Percentiles rank a stretch among this genome's conserved stretches.
phyloP scores from a whole-genome alignment of 2,329 filamentous ascomycete genomes.

The Trichophyton mentagrophytes region DNA sequence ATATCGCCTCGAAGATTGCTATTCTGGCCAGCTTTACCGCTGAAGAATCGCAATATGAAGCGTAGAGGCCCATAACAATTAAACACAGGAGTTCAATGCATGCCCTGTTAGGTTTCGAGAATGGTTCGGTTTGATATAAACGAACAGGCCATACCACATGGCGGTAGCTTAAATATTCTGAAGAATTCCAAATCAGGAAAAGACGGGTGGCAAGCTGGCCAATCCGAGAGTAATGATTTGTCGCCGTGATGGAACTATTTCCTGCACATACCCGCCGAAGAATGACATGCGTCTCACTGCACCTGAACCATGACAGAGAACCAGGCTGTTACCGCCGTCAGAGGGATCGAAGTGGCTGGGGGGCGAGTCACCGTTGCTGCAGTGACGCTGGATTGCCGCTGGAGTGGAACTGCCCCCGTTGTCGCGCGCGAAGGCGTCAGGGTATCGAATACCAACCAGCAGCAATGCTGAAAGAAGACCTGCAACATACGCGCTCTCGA shows the following conservation, averaged over 20 bases:
- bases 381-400: constrained; percentile 3
- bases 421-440: constrained; percentile 2
- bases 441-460: neutral
- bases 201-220: neutral
- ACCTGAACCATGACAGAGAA: neutral
- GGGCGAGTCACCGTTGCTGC: neutral
- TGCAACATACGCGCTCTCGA: constrained; percentile 1
- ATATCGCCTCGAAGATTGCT: neutral
- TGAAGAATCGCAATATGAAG: neutral
- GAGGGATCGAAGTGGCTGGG: neutral
- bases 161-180: constrained; percentile 1
- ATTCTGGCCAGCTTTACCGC: neutral
- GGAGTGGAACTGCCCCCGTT: neutral
- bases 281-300: neutral
- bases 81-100: constrained; percentile 1
- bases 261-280: neutral
- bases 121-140: neutral
- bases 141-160: neutral
- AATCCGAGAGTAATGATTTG: neutral
- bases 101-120: neutral
- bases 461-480: neutral
- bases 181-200: neutral
- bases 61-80: neutral
- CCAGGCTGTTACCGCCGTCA: neutral
- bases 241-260: neutral